These are phyloP conservation scores for Tanacetum coccineum DNA, from an alignment of 129 eudicot genomes.

Conservation along the genomic window DNA sequence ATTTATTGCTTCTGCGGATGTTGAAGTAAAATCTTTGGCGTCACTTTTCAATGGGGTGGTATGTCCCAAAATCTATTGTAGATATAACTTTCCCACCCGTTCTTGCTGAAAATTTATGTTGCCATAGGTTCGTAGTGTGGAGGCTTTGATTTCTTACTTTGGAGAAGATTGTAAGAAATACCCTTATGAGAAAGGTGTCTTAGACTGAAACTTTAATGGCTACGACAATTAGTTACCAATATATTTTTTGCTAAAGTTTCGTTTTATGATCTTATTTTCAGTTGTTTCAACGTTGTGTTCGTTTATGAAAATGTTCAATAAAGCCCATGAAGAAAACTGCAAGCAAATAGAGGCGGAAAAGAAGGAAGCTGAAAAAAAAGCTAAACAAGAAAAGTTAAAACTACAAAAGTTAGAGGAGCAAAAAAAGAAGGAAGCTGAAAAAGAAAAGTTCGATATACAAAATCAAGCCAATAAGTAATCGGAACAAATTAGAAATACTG, in stretches of 20 bases:
- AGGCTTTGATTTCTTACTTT: conserved; percentile 73
- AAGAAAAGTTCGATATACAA: not conserved
- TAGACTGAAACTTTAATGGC: not conserved
- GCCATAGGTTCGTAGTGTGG: conserved; percentile 76
- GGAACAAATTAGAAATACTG: not conserved
- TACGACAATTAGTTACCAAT: not conserved
- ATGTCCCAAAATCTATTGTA: conserved; percentile 29
- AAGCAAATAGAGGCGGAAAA: conserved; percentile 73
- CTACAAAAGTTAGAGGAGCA: not conserved
- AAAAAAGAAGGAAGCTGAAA: not conserved
- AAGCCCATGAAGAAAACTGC: conserved; percentile 76
- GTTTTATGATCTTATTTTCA: conserved; percentile 27
- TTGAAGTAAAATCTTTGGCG: conserved; percentile 73
- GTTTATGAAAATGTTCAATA: conserved; percentile 73
- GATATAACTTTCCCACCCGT: not conserved
- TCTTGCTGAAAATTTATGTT: conserved; percentile 12
- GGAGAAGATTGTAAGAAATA: conserved; percentile 95
- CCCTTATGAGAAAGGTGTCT: conserved; percentile 79
- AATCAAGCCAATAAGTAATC: conserved; percentile 17
- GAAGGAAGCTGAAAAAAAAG: conserved; percentile 29
- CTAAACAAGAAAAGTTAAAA: conserved; percentile 4
- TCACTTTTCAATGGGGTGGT: conserved; percentile 72
- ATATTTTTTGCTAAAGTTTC: not conserved
- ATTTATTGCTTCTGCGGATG: conserved; percentile 75
- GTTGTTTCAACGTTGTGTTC: conserved; percentile 62